A percentile compares a stretch with the other conserved stretches of the same genome.
phyloP scores from a whole-genome alignment of 2,329 filamentous ascomycete genomes.

The Thielaviopsis musarum region DNA sequence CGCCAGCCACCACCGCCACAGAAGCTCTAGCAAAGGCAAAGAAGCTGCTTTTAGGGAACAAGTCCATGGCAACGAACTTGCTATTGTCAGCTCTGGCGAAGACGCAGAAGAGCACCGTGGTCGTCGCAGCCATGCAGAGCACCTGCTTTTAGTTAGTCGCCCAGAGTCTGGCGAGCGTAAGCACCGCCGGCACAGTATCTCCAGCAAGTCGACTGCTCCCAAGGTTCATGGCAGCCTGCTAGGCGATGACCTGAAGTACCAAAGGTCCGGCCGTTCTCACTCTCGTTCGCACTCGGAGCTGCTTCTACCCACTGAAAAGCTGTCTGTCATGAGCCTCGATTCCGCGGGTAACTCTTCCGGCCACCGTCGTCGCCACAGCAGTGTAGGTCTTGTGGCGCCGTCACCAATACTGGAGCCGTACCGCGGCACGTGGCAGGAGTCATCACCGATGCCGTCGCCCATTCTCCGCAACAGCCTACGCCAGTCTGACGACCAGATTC shows the following conservation, averaged over 20 bases:
- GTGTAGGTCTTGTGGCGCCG: slow-evolving; percentile 31
- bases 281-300: slow-evolving; percentile 8
- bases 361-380: slow-evolving; percentile 19
- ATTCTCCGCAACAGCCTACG: slow-evolving; percentile 25
- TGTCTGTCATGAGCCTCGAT: slow-evolving; percentile 36
- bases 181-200: slow-evolving; percentile 1
- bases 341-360: slow-evolving; percentile 16
- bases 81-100: slow-evolving; percentile 7
- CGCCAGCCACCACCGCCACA: slow-evolving; percentile 1
- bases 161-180: not conserved
- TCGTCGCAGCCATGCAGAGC: not conserved
- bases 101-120: not conserved
- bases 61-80: slow-evolving; percentile 3
- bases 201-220: not conserved
- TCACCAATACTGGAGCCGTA: slow-evolving; percentile 87
- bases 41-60: not conserved
- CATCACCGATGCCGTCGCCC: slow-evolving; percentile 86
- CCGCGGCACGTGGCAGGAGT: slow-evolving; percentile 81
- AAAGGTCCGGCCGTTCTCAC: slow-evolving; percentile 2
- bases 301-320: slow-evolving; percentile 29
- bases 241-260: slow-evolving; percentile 1
- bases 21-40: slow-evolving; percentile 1
- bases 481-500: slow-evolving; percentile 9
- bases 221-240: slow-evolving; percentile 1
- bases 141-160: not conserved